phyloP scores from a whole-genome alignment of 2,329 filamentous ascomycete species.

The Volutella citrinella region DNA sequence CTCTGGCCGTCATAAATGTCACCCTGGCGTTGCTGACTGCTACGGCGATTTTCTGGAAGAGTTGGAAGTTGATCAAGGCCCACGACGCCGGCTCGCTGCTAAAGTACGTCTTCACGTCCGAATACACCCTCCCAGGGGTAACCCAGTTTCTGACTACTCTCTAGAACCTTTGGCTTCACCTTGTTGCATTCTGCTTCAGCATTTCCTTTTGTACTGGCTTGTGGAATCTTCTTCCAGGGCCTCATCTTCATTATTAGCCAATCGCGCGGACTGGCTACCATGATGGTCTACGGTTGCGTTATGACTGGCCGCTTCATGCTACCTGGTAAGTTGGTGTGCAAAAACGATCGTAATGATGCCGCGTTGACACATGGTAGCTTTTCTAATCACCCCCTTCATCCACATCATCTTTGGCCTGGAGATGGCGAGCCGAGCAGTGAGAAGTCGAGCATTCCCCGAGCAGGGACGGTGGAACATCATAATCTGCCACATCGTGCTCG shows the following conservation, averaged over 20 bases:
- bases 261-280: slow-evolving; percentile 48
- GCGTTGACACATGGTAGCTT: too few relatives aligned
- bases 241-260: slow-evolving; percentile 56
- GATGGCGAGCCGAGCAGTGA: slow-evolving; percentile 53
- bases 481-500: slow-evolving; percentile 52
- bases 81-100: slow-evolving; percentile 38
- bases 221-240: slow-evolving; percentile 57
- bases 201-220: slow-evolving; percentile 55
- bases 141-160: too few relatives aligned
- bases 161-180: slow-evolving; percentile 30
- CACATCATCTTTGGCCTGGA: slow-evolving; percentile 66
- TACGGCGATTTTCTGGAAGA: slow-evolving; percentile 55
- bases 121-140: too few relatives aligned
- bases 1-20: slow-evolving; percentile 60
- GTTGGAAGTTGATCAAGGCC: slow-evolving; percentile 45
- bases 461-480: slow-evolving; percentile 58
- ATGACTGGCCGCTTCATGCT: slow-evolving; percentile 56
- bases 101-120: too few relatives aligned
- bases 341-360: too few relatives aligned
- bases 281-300: slow-evolving; percentile 52
- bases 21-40: slow-evolving; percentile 55
- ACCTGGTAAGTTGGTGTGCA: slow-evolving; percentile 58
- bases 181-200: slow-evolving; percentile 47
- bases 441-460: slow-evolving; percentile 52
- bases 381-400: slow-evolving; percentile 65